Evolutionary conservation across 208 protist genomes (phyloP).

Genomic region (Trichomonas vaginalis): DNA sequence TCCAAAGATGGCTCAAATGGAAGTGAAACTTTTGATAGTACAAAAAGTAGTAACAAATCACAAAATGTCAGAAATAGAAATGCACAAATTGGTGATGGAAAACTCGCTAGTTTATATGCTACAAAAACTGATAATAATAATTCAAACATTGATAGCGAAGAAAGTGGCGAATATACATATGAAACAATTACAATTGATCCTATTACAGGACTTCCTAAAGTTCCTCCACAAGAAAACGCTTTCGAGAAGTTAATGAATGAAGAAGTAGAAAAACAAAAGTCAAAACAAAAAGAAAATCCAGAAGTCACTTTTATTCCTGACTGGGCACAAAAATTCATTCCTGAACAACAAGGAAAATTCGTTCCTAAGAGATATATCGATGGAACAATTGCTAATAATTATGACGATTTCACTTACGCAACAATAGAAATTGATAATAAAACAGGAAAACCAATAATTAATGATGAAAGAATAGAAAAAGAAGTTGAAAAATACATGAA

Average conservation of each 20-base stretch:
- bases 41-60: neutral
- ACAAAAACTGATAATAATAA: neutral
- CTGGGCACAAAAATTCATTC: neutral
- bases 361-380: neutral
- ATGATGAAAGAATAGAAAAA: neutral
- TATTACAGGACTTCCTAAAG: neutral
- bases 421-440: neutral
- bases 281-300: neutral
- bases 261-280: neutral
- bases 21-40: no score
- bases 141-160: neutral
- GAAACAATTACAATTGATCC: neutral
- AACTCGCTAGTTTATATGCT: neutral
- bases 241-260: neutral
- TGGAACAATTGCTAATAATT: neutral
- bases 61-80: neutral
- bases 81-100: neutral
- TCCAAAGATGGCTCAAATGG: neutral
- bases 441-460: neutral
- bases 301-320: neutral
- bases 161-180: neutral
- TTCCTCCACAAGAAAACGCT: neutral
- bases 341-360: neutral
- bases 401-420: neutral
- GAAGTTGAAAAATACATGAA: neutral